phyloP scores from a whole-genome alignment of 2,329 filamentous ascomycete species.

The Lachnellula hyalina region DNA sequence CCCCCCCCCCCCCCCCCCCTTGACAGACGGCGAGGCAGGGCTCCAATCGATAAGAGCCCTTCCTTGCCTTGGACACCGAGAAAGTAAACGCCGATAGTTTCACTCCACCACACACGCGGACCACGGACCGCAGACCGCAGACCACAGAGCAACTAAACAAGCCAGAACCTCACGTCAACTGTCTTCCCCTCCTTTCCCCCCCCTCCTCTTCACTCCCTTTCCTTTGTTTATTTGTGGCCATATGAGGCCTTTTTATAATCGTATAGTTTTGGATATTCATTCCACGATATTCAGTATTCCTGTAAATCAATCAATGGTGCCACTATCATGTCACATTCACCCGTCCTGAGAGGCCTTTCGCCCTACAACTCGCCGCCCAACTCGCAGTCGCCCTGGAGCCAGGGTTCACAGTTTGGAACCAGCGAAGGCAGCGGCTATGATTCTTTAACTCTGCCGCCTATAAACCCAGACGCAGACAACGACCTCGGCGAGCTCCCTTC shows the following conservation, averaged over 20 bases:
- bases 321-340: not conserved
- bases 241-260: not conserved
- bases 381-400: not conserved
- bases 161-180: not conserved
- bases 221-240: not conserved
- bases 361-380: slow-evolving; percentile 5
- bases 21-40: not conserved
- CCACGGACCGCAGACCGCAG: not conserved
- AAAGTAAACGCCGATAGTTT: too few species aligned
- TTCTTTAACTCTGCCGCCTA: slow-evolving; percentile 18
- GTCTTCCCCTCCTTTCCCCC: not conserved
- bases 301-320: not conserved
- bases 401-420: not conserved
- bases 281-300: not conserved
- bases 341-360: not conserved
- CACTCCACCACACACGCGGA: not conserved
- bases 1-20: not conserved
- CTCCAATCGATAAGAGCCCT: not conserved
- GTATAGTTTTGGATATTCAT: not conserved
- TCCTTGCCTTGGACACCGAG: too few species aligned
- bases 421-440: slow-evolving; percentile 5
- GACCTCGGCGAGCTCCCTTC: slow-evolving; percentile 8
- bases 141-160: too few species aligned
- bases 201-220: not conserved
- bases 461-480: slow-evolving; percentile 11